phyloP scores from a whole-genome alignment of 495 filamentous ascomycete genomes.

The Trichoderma gamsii region DNA sequence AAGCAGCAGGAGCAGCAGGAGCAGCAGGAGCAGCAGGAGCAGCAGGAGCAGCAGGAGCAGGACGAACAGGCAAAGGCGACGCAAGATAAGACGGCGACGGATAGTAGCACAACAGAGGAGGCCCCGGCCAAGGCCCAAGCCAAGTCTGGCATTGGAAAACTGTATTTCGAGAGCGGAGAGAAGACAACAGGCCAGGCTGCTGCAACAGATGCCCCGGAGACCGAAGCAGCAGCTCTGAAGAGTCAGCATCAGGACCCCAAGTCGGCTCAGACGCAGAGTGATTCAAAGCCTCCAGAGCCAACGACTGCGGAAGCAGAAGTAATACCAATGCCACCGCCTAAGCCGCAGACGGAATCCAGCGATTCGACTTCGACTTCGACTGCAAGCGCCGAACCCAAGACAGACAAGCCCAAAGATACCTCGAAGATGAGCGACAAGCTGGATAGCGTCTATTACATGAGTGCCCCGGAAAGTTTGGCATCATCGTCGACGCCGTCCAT shows the following conservation, averaged over 20 bases:
- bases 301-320: neutral
- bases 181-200: slow-evolving; percentile 16
- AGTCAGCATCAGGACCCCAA: slow-evolving; percentile 9
- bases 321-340: neutral
- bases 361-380: neutral
- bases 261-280: neutral
- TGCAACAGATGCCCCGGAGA: slow-evolving; percentile 22
- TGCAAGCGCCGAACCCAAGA: slow-evolving; percentile 19
- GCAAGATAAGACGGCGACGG: neutral
- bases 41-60: slow-evolving; percentile 16
- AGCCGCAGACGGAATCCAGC: neutral
- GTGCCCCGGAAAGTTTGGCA: slow-evolving; percentile 38
- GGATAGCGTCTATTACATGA: slow-evolving; percentile 55
- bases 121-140: neutral
- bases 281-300: neutral
- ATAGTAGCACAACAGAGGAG: neutral
- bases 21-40: neutral
- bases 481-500: slow-evolving; percentile 49
- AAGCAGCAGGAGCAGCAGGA: slow-evolving; percentile 16
- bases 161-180: neutral
- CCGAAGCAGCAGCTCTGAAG: slow-evolving; percentile 27
- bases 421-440: slow-evolving; percentile 42
- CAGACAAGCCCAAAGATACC: neutral
- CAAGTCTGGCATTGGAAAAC: neutral
- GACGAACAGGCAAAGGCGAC: neutral